Base-by-base conservation (phyloP, 768 basidiomycete genomes). In the Obba rivulosa region DNA sequence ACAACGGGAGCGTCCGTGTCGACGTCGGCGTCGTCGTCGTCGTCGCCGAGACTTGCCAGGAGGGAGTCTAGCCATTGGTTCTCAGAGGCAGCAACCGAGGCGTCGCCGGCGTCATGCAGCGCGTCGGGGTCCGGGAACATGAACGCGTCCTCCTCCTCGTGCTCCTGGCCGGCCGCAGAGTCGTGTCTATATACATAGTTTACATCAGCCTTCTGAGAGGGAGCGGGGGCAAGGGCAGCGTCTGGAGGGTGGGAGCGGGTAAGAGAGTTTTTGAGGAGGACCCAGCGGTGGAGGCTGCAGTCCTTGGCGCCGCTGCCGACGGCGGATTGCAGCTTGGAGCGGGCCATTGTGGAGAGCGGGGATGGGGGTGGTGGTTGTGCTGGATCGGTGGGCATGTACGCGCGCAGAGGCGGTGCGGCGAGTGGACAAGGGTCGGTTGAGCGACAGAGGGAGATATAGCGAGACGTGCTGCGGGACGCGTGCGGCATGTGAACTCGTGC, bases 241-340 rank as follows among this genome's bases (percentile, higher is more conserved):
- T 65, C 65, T 58, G 68, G 52, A 54, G 73, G 69, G 44, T 77
- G 73, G 52, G 81, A 75, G 57, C 73, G 74, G 56, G 79, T 67
- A 53, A 89, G 76, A 24, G 85, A 88, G 65, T 91, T 92, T 83
- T 90, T 90, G 62, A 91, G 76, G 49, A 92, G 75, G 45, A 92
- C 88, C 86, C 85, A 89, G 63, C 87, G 86, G 62, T 87, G 86
- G 70, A 91, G 77, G 69, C 80, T 87, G 73, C 77, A 75, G 70
- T 86, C 84, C 69, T 77, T 81, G 56, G 56, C 56, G 57, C 72
- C 65, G 62, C 70, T 67, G 48, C 75, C 75, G 58, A 77, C 63
- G 60, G 79, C 83, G 55, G 76, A 65, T 55, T 82, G 79, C 70
- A 91, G 74, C 74, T 91, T 89, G 69, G 72, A 76, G 61, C 80